phyloP scores from a whole-genome alignment of 805 yeast species.

The Starmerella stigmatis region DNA sequence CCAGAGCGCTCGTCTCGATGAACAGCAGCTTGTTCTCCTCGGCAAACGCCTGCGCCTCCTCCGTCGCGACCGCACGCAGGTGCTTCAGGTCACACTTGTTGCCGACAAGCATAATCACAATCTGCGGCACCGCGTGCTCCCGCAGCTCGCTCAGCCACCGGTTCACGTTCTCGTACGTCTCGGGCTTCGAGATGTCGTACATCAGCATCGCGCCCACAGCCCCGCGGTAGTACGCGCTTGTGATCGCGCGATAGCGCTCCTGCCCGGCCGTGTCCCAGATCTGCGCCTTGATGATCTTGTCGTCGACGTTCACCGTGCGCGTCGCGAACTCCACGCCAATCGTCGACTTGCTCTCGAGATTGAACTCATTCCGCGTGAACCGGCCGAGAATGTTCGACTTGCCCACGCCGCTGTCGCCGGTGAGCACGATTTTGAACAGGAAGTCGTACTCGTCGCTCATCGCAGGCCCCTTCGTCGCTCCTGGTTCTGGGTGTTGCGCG shows the following conservation, averaged over 20 bases:
- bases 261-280: slow-evolving; percentile 99
- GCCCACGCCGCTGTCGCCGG: slow-evolving; percentile 97
- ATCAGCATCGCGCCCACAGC: slow-evolving; percentile 96
- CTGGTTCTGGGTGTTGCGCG: neutral
- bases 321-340: slow-evolving; percentile 98
- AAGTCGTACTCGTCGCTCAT: slow-evolving; percentile 77
- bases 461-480: neutral
- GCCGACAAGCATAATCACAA: slow-evolving; percentile 92
- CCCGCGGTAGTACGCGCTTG: slow-evolving; percentile 94
- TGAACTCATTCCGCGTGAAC: slow-evolving; percentile 91
- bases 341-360: slow-evolving; percentile 85
- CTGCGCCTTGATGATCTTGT: slow-evolving; percentile 91
- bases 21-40: slow-evolving; percentile 81
- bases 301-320: slow-evolving; percentile 86
- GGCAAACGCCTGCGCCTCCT: slow-evolving; percentile 80
- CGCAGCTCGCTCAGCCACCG: slow-evolving; percentile 89
- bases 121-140: slow-evolving; percentile 94
- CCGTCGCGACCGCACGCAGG: slow-evolving; percentile 92
- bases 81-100: slow-evolving; percentile 93
- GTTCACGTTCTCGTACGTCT: slow-evolving; percentile 78
- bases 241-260: slow-evolving; percentile 95
- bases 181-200: slow-evolving; percentile 91
- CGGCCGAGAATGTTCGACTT: slow-evolving; percentile 87
- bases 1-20: slow-evolving; percentile 92
- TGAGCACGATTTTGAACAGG: slow-evolving; percentile 81